Base-by-base conservation (phyloP, 805 yeast species). In the Cyberlindnera euphorbiae region DNA sequence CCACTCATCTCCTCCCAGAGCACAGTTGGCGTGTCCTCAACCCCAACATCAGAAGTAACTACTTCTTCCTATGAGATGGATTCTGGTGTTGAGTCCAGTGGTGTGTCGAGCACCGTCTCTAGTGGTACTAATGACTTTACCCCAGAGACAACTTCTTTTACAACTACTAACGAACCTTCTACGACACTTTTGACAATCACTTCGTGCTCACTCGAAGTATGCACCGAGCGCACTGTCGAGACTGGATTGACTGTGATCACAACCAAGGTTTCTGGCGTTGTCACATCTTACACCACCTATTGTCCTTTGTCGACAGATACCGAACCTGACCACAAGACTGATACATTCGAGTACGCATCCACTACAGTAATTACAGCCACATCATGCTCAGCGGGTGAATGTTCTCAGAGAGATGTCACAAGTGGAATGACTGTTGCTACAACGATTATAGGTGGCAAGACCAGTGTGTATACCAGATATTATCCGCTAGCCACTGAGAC, bases 231-330 rank as follows among this genome's bases (percentile, higher is more conserved):
- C 8, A 8, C 33, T 11, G 13, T 24, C 2, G 26, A 28, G 19
- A 33, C 37, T 2, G 41, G 38, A 26, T 18, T 33, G 3, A 23
- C 34, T 21, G 31, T 33, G 17, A 17, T 38, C 15, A 33, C 41
- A 2, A 19, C 25, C 3, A 33, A 35, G 3, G 15, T 17, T n/a
- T 44, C 52, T 50, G 59, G 57, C 43, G 54, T 47, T 30, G 53
- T 56, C 38, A 59, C 63, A 32, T 47, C 48, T 33, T 56, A 52
- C 59, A 60, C 64, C 46, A 38, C 41, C 10, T 38, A 33, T 16
- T 38, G 41, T 30, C 41, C 41, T 26, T 33, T 38, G 17, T 23
- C 38, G 10, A 12, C 23, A 17, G 18, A 17, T 6, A 7, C 32
- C 14, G 13, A 8, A n/a, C 41, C 40, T 10, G 30, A 45, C 26